Percentiles rank a stretch among this genome's conserved stretches.
phyloP scores from a whole-genome alignment of 192 early-diverging fungal genomes.

The Mortierella claussenii region DNA sequence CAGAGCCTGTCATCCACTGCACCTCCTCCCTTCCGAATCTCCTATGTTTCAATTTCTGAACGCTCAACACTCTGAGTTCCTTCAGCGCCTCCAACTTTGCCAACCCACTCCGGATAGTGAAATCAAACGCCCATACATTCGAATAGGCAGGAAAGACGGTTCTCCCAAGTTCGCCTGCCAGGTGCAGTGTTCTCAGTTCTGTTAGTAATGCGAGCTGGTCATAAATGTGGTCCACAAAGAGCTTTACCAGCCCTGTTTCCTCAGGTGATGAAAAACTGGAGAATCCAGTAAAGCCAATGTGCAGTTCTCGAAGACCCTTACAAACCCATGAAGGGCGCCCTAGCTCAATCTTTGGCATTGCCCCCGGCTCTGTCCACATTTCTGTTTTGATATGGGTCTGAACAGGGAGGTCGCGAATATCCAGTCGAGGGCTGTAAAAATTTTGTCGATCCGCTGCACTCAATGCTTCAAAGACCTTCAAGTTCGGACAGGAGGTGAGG shows the following conservation, averaged over 20 bases:
- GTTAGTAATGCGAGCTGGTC: constrained; percentile 15
- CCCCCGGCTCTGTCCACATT: too few species aligned
- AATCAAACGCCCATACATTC: constrained; percentile 20
- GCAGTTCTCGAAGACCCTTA: constrained; percentile 5
- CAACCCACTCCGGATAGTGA: constrained; percentile 15
- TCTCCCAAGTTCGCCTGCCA: constrained; percentile 9
- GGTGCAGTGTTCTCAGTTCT: constrained; percentile 1
- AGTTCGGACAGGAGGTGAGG: constrained; percentile 28
- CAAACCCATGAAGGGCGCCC: constrained; percentile 16
- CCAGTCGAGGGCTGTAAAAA: not conserved
- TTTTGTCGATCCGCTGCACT: not conserved
- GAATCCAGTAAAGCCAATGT: constrained; percentile 39
- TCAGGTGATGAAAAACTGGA: constrained; percentile 6
- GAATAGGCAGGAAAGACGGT: not conserved
- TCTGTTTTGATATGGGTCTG: not conserved
- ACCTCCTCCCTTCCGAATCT: constrained; percentile 6
- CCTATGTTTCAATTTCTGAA: constrained; percentile 13
- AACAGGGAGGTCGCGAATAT: constrained; percentile 18
- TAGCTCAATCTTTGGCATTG: too few species aligned
- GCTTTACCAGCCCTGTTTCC: not conserved
- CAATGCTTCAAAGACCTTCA: constrained; percentile 7
- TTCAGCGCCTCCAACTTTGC: constrained; percentile 1
- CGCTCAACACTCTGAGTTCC: not conserved
- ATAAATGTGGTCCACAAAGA: constrained; percentile 18
- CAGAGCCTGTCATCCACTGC: constrained; percentile 23